Base-by-base conservation (phyloP, 352 stramenopile species). In the Blastocystis sp. region DNA sequence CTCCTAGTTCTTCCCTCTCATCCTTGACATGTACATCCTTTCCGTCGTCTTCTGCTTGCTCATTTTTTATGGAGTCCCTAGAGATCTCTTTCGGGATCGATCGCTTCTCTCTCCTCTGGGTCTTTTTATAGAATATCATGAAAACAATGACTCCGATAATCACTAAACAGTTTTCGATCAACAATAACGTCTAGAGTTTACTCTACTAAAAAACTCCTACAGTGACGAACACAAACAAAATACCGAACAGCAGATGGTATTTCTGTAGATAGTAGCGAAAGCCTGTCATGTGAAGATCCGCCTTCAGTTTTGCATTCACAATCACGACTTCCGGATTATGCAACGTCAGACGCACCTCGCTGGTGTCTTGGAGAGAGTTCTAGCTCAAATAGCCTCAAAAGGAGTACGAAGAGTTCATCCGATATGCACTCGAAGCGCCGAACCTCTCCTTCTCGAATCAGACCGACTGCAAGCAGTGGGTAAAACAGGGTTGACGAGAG, bases 281-380 rank as follows among this genome's bases (percentile, higher is more conserved):
- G 8, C 73, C 73, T 30, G 20, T 13, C 47, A 68, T 85, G 11
- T 34, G 16, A n/a, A 85, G 30, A n/a, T 47, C 43, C 2, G 73
- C 41, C 13, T 85, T 50, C 50, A 85, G 30, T 16, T 45, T 18
- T 30, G 43, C 34, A 45, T 85, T 30, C 16, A 55, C 55, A 9
- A 85, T 11, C 16, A 85, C 50, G 45, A 85, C 73, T 18, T 45
- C 43, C 20, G 73, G 73, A 50, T 85, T 85, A 55, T 85, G 53
- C 8, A 85, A 26, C 11, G 45, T 85, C 3, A 85, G 20, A 5
- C 54, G 73, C 30, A 85, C 41, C n/a, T 9, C 13, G 13, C 68
- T 50, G 7, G 54, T 43, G 13, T 64, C n/a, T 8, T 30, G 34
- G 11, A 47, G 9, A 24, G 41, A n/a, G 3, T 6, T 16, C 70